Base-by-base conservation (phyloP, 2,329 filamentous ascomycete species). In the Parasarocladium wereldwijsianum region DNA sequence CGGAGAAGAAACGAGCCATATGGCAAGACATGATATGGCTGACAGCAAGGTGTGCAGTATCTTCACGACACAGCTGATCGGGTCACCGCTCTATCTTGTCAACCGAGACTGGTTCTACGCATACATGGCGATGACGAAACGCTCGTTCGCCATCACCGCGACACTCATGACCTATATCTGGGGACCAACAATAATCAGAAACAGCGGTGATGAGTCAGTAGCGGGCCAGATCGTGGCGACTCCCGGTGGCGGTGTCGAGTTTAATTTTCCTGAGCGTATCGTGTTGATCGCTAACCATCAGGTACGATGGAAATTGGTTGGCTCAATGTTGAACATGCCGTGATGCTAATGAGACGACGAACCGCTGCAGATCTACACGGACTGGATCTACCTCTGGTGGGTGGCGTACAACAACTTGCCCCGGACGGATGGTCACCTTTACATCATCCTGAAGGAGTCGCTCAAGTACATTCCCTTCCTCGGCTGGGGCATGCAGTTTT, bases 381-480 rank as follows among this genome's bases (percentile, higher is more conserved):
- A 93, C 54, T 93, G 83, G 84, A 55, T 92, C 7, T 93, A 93
- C 48, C 67, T 93, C 6, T 93, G 84, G 84, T 93, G 84, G 84
- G 76, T 84, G 16, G 81, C 76, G n/a, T 93, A 93, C 44, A 83
- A 80, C 16, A 76, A 76, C 45, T 51, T 43, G 2, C 80, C 79
- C 34, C 66, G 68, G 31, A 83, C 84, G 70, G 80, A 90, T 43
- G 84, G 85, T 8, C 78, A 84, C 46, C 66, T 93, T 44, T 92
- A 84, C 58, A 93, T 93, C 48, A 87, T 93, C 43, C 60, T 92
- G 31, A 93, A 93, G 46, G 81, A 93, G 48, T 86, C 81, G 2
- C 60, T 93, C 37, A 85, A 82, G 50, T 76, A 73, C 40, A 74
- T 93, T 11, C 84, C 84, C 2, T 55, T 92, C 31, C 65, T 92